These are phyloP conservation scores for Nematodospora anomalae DNA, from an alignment of 1,139 yeast genomes.

Conservation along the genomic window DNA sequence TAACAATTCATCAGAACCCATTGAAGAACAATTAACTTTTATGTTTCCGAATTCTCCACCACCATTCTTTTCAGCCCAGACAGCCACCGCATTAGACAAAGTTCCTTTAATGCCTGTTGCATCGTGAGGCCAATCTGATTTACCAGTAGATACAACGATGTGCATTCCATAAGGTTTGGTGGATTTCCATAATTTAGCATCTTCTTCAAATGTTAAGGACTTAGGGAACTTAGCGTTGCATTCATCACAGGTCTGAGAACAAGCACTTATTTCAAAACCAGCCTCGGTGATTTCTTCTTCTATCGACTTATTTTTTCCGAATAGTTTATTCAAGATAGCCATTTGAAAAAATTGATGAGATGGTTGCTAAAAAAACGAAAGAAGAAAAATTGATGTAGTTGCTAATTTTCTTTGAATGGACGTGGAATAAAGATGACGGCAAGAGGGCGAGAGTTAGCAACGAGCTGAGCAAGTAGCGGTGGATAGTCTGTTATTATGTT, in stretches of 20 bases:
- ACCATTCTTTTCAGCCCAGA: conserved; percentile 43
- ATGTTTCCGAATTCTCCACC: conserved; percentile 27
- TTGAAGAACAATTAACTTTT: conserved; percentile 55
- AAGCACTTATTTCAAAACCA: conserved; percentile 45
- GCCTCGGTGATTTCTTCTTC: conserved; percentile 26
- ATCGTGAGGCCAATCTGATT: conserved; percentile 80
- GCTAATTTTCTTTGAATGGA: too few species aligned
- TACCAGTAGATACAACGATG: conserved; percentile 77
- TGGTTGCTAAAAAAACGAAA: not conserved
- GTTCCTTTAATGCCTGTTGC: conserved; percentile 57
- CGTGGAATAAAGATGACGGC: not conserved
- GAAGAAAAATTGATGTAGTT: too few species aligned
- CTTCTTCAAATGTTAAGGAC: conserved; percentile 50
- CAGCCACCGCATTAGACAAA: conserved; percentile 49
- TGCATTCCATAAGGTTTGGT: conserved; percentile 71
- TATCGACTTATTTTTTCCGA: conserved; percentile 7
- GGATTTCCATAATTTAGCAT: conserved; percentile 61
- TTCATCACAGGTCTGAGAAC: conserved; percentile 49
- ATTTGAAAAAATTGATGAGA: conserved; percentile 3
- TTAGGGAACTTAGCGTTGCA: conserved; percentile 57
- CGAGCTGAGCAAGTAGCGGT: not conserved
- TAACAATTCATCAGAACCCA: conserved; percentile 39
- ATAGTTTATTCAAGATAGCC: conserved; percentile 12
- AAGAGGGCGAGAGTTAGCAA: not conserved
- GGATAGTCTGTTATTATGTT: too few species aligned